These are phyloP conservation scores for Globisporangium paroecandrum DNA, from an alignment of 352 stramenopile species.

Conservation along the genomic window DNA sequence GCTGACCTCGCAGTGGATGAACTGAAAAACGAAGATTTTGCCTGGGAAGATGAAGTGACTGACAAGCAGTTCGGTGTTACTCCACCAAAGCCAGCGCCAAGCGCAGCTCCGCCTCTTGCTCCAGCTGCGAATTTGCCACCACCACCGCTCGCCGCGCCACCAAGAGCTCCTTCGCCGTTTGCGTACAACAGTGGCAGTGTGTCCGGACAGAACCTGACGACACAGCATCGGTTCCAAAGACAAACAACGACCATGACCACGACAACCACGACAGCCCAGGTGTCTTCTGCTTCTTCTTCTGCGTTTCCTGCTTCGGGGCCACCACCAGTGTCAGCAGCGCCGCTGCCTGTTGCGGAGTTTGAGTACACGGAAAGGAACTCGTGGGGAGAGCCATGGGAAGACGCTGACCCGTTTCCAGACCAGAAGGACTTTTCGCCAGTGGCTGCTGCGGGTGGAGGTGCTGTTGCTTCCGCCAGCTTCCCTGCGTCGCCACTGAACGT, in stretches of 20 bases:
- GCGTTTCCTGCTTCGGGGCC: constrained; percentile 14
- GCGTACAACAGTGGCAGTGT: constrained; percentile 1
- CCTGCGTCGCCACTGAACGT: background rate
- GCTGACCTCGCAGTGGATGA: constrained; percentile 3
- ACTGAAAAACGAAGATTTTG: constrained; percentile 35
- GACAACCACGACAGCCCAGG: background rate
- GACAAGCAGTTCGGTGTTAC: constrained; percentile 19
- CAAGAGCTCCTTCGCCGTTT: constrained; percentile 2
- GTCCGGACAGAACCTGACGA: background rate
- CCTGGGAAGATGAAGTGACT: constrained; percentile 41
- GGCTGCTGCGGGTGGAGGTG: background rate
- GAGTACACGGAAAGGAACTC: constrained; percentile 17
- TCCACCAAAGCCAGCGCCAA: constrained; percentile 14
- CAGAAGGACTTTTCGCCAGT: constrained; percentile 6
- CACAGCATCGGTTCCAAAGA: constrained; percentile 6
- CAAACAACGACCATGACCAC: background rate
- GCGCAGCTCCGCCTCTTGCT: background rate
- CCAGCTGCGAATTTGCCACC: background rate
- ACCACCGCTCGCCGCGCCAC: background rate
- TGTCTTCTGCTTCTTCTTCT: background rate
- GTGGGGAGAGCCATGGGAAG: constrained; percentile 20
- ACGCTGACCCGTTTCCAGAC: constrained; percentile 10
- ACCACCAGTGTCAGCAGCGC: constrained; percentile 9
- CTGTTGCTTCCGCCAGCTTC: background rate
- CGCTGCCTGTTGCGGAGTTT: constrained; percentile 19